Conservation (phyloP, 805 yeast genomes). For the Schwanniomyces occidentalis region DNA sequence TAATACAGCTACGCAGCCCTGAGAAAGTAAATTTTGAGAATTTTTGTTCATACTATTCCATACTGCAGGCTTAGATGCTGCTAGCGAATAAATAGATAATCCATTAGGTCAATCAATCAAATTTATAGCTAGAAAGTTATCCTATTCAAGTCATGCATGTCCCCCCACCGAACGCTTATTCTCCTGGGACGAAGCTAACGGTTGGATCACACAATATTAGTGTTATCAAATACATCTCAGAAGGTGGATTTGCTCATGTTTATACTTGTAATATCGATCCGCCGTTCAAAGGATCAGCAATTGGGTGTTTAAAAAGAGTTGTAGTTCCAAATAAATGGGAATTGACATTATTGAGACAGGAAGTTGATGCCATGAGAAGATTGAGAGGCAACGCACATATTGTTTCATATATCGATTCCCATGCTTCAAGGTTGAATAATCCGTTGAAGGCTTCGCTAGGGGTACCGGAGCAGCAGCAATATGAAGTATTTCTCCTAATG, state of each 20-base stretch:
- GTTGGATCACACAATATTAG: conserved; percentile 82
- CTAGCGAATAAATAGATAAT: no score
- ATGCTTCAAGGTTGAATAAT: conserved; percentile 69
- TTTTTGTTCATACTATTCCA: no score
- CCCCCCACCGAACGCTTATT: conserved; percentile 63
- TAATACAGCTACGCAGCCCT: neutral
- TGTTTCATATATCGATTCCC: conserved; percentile 92
- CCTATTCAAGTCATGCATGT: conserved; percentile 13
- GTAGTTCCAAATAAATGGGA: conserved; percentile 89
- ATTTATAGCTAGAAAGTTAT: no score
- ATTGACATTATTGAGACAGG: conserved; percentile 81
- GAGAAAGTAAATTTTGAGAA: no score
- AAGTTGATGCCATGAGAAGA: conserved; percentile 96
- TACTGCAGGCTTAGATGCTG: no score
- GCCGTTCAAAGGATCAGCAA: conserved; percentile 48
- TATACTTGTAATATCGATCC: conserved; percentile 70
- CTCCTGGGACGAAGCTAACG: conserved; percentile 73
- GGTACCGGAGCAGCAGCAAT: conserved; percentile 46
- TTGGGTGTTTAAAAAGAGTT: conserved; percentile 91
- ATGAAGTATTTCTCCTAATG: conserved; percentile 79
- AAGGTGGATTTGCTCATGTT: conserved; percentile 96
- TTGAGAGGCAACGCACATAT: conserved; percentile 75
- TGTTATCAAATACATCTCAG: conserved; percentile 71
- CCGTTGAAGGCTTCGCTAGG: conserved; percentile 8
- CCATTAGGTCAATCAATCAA: no score